Base-by-base conservation (phyloP, 805 yeast species). In the Blastobotrys muscicola region DNA sequence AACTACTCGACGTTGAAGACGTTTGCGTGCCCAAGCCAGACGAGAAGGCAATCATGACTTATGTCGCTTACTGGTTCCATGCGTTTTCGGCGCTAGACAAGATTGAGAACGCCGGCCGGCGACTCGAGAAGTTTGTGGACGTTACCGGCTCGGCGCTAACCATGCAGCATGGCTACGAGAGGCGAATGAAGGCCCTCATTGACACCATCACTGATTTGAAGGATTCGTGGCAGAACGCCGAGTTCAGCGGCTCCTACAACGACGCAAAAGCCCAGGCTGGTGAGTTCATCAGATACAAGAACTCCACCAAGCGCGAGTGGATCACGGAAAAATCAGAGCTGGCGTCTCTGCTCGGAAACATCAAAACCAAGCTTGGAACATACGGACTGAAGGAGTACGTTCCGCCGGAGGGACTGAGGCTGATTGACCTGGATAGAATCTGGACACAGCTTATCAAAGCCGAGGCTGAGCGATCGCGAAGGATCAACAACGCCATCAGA, bases 31-130 rank as follows among this genome's bases (percentile, higher is more conserved):
- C 62, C 10, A 65, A 63, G 16, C 82, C 82, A 0, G 85, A 80
- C 49, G 85, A 80, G 49, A 71, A 75, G 49, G 69, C 79, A 34
- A 65, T 80, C 11, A 67, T 79, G 50, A 70, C 80, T 12, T 79
- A 75, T 53, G 58, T 78, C 8, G 70, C 80, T 10, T 74, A 78
- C 51, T 74, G 80, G 78, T 78, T 69, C 59, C 75, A 74, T 39
- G 62, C 65, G 15, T 69, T 70, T 41, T 60, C 65, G 4, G 63
- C 58, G 0, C 46, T 61, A 35, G 66, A 65, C 47, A 56, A 55
- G 36, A 54, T 64, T 16, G 67, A 64, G 41, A 60, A 62, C 3
- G 68, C 68, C 3, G 67, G 66, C 7, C 49, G 67, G 6, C 53
- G 66, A 6, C 50, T 66, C 5, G 66, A 62, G 41, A 53, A 55